Percentiles rank a stretch among this genome's conserved stretches.
phyloP scores from a whole-genome alignment of 2,329 filamentous ascomycete genomes.

The Aspergillus viridinutans region DNA sequence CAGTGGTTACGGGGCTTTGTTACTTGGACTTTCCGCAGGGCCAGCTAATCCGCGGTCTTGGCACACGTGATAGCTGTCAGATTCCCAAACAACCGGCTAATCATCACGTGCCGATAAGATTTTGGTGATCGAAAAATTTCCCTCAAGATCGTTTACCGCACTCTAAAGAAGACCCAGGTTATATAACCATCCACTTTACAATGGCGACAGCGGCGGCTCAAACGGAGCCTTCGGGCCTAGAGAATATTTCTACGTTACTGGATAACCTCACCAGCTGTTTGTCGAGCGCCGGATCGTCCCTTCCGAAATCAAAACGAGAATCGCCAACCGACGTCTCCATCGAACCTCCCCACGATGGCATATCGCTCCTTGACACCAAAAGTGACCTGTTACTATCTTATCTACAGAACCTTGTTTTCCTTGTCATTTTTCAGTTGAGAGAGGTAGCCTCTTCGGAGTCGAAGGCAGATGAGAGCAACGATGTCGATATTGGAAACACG shows the following conservation, averaged over 20 bases:
- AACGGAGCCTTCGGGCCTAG: constrained; percentile 17
- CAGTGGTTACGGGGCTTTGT: neutral
- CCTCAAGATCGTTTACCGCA: constrained; percentile 4
- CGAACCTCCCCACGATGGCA: constrained; percentile 74
- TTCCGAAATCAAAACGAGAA: constrained; percentile 29
- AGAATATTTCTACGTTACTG: constrained; percentile 28
- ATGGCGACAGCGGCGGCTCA: constrained; percentile 24
- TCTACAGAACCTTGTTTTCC: constrained; percentile 85
- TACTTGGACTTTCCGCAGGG: constrained; percentile 1
- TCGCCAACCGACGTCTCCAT: constrained; percentile 61
- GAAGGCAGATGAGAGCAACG: constrained; percentile 25
- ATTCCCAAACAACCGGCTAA: neutral
- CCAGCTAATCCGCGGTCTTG: constrained; percentile 12
- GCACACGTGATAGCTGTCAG: constrained; percentile 12
- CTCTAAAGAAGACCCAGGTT: neutral
- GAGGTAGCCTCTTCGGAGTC: constrained; percentile 39
- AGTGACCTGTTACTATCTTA: constrained; percentile 97
- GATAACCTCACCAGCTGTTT: constrained; percentile 34
- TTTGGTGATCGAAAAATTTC: constrained; percentile 15
- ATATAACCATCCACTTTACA: constrained; percentile 3
- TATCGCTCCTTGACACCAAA: constrained; percentile 91
- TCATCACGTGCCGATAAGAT: constrained; percentile 24
- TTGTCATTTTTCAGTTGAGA: constrained; percentile 76
- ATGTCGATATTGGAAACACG: constrained; percentile 25
- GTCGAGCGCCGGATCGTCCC: constrained; percentile 29